Conservation (phyloP, 2,329 filamentous ascomycete genomes). For the Drechslerella stenobrocha region DNA sequence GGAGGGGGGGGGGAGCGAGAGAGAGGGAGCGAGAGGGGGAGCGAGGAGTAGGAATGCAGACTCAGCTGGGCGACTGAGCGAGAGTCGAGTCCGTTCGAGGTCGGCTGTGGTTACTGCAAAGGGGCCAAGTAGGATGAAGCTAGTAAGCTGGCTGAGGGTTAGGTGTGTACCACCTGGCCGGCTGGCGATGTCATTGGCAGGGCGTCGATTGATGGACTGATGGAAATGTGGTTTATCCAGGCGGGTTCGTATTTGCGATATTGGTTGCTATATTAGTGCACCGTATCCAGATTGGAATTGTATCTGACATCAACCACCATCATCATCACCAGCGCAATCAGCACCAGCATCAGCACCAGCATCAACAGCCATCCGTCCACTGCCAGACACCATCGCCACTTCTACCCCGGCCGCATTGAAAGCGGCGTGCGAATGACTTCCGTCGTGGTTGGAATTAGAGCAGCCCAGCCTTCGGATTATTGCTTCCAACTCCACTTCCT, state of each 20-base stretch:
- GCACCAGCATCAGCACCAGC: no score
- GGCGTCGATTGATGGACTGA: no score
- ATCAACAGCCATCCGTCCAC: no score
- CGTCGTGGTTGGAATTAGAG: not conserved
- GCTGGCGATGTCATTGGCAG: no score
- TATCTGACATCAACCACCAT: no score
- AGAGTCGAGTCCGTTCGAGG: no score
- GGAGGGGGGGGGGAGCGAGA: not conserved
- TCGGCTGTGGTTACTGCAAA: conserved; percentile 1
- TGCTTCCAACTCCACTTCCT: not conserved
- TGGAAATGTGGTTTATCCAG: no score
- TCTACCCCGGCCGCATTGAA: not conserved
- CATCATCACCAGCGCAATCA: no score
- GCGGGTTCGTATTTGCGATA: no score
- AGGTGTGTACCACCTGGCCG: no score
- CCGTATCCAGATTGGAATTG: no score
- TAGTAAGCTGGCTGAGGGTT: not conserved
- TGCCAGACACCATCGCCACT: not conserved
- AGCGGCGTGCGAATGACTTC: not conserved
- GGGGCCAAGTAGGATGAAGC: not conserved
- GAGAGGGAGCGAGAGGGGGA: not conserved
- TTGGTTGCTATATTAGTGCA: no score
- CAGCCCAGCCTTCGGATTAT: not conserved
- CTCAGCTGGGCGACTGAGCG: not conserved
- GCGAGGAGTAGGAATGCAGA: not conserved